phyloP scores from a whole-genome alignment of 306 rosid genomes.

The Rosa multiflora region DNA sequence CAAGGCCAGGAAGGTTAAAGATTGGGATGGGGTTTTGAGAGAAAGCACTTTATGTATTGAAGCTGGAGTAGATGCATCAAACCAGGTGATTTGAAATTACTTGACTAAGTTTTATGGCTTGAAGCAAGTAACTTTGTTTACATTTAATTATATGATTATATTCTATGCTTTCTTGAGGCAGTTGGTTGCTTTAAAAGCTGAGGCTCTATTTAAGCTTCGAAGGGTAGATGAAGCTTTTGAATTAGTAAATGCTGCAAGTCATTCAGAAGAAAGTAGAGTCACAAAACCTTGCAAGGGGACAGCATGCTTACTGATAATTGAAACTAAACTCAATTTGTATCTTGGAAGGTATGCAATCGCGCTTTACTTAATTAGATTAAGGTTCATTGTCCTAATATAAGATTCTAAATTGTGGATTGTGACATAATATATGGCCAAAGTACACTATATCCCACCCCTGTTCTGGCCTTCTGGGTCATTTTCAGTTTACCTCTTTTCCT shows the following conservation, averaged over 20 bases:
- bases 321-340: neutral
- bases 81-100: neutral
- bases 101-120: neutral
- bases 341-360: slow-evolving; percentile 5
- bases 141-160: neutral
- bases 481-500: neutral
- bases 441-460: neutral
- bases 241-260: neutral
- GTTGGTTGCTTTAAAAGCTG: slow-evolving; percentile 11
- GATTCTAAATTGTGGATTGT: neutral
- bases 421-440: neutral
- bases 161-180: neutral
- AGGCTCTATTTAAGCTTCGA: slow-evolving; percentile 14
- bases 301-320: slow-evolving; percentile 4
- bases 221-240: slow-evolving; percentile 10
- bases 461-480: neutral
- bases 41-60: slow-evolving; percentile 14
- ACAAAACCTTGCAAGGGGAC: neutral
- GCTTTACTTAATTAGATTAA: neutral
- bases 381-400: neutral
- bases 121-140: neutral
- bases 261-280: neutral
- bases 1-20: slow-evolving; percentile 8
- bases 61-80: slow-evolving; percentile 17
- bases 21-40: slow-evolving; percentile 1